A percentile compares a stretch with the other conserved stretches of the same genome.
Evolutionary conservation across 331 rosid genomes (phyloP).

Genomic region (Acacia pycnantha): DNA sequence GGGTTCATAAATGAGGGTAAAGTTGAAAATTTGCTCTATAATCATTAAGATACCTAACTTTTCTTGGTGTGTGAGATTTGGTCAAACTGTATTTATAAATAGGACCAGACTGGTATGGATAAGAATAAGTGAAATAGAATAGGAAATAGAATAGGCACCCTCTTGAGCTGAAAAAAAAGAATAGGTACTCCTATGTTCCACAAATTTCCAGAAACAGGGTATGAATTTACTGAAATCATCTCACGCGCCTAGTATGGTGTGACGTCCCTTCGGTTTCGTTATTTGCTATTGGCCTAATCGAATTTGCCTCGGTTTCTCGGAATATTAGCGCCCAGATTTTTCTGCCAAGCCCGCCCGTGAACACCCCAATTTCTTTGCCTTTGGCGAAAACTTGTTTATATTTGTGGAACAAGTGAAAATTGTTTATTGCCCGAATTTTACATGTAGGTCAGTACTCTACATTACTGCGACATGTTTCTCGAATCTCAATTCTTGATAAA

Average conservation of each 20-base stretch:
- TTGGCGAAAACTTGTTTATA: neutral
- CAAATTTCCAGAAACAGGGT: no score
- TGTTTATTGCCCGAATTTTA: neutral
- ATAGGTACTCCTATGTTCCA: no score
- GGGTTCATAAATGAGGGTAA: no score
- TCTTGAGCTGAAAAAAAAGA: no score
- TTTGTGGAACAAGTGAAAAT: neutral
- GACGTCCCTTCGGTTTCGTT: neutral
- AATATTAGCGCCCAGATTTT: neutral
- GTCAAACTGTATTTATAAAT: no score
- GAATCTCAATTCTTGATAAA: neutral
- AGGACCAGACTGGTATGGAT: no score
- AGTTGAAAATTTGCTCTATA: no score
- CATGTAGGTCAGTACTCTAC: constrained; percentile 9
- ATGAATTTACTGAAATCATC: neutral
- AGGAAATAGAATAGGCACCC: no score
- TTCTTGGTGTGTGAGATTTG: no score
- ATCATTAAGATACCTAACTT: no score
- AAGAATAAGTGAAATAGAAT: no score
- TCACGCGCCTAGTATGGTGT: neutral
- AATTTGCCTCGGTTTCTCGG: neutral
- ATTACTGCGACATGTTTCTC: neutral
- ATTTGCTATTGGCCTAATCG: neutral
- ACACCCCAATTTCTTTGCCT: neutral
- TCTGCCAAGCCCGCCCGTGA: neutral